Evolutionary conservation across 2,329 filamentous ascomycete genomes (phyloP), one percentile per base, ranked within the genome.

Genomic region (Tolypocladium capitatum): DNA sequence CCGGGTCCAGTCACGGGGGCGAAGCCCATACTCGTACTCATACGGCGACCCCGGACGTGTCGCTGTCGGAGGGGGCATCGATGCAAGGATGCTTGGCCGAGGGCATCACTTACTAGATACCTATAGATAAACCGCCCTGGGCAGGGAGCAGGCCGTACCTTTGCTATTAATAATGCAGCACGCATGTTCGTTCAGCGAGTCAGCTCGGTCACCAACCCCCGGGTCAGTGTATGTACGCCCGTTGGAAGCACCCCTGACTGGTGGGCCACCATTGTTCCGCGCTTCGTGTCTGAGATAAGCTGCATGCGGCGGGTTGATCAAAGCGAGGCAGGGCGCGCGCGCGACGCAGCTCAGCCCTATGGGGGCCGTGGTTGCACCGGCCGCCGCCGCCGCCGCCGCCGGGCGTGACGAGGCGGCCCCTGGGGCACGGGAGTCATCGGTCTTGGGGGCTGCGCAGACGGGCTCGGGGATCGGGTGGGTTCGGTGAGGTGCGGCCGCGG

Each of bases 341-440:
- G 28, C 28, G 9, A 30, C 28, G 9, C 43, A 21, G 16, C 33
- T 33, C 45, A 36, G 41, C 50, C 45, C 24, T 45, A 14, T 32
- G 18, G 32, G 38, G 38, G 38, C 38, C 38, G 38, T 28, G 38
- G 36, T 9, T 1, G 24, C 24, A 41, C 38, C 24, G 32, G 43
- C 32, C 43, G 36, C 46, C 33, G 46, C 43, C 35, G 43, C 32
- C 43, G 36, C 46, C 33, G 46, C 43, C 48, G 45, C 46, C 43
- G 44, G 40, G 41, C 38, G 38, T 42, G n/a, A 24, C 38, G 38
- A 42, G 9, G 16, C n/a, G n/a, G n/a, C n/a, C 16, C 14, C 38
- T 28, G 24, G 24, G 24, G 38, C 38, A 5, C 38, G 38, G 38
- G 38, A 42, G 38, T 30, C 24, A 18, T 42, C 38, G 24, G 10